These are phyloP conservation scores for Delphinella strobiligena DNA, from an alignment of 2,329 filamentous ascomycete genomes.

Conservation along the genomic window DNA sequence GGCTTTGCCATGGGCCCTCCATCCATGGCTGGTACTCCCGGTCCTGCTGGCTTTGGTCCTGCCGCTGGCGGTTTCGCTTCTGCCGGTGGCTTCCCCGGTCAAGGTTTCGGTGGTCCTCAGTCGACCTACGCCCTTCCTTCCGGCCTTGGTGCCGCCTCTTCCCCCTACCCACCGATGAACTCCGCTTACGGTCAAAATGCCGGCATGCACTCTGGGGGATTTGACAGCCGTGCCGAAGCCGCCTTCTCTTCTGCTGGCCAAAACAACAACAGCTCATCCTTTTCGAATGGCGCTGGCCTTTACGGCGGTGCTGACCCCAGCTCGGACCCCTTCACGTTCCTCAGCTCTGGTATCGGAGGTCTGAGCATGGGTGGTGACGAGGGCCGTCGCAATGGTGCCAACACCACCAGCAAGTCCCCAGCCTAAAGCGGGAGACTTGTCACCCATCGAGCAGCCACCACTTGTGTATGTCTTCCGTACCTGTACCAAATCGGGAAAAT, in stretches of 20 bases:
- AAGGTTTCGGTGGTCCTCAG: slow-evolving; percentile 78
- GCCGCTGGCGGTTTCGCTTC: slow-evolving; percentile 48
- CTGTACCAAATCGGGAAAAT: not conserved
- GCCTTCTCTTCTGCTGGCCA: slow-evolving; percentile 70
- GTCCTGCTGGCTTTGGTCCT: slow-evolving; percentile 63
- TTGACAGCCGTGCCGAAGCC: slow-evolving; percentile 88
- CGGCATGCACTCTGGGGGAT: slow-evolving; percentile 71
- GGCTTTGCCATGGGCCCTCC: slow-evolving; percentile 76
- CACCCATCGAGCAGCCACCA: not conserved
- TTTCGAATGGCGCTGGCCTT: slow-evolving; percentile 50
- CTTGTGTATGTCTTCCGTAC: not conserved
- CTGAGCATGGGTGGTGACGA: slow-evolving; percentile 54
- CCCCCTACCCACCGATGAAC: slow-evolving; percentile 70
- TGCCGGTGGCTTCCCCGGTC: slow-evolving; percentile 43
- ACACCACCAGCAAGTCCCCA: slow-evolving; percentile 11
- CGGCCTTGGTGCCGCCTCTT: slow-evolving; percentile 66
- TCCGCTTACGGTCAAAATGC: slow-evolving; percentile 68
- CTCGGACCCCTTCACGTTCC: slow-evolving; percentile 68
- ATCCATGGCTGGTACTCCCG: slow-evolving; percentile 64
- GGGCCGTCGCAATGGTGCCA: slow-evolving; percentile 28
- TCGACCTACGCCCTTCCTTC: slow-evolving; percentile 85
- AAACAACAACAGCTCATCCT: slow-evolving; percentile 29
- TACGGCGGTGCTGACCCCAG: slow-evolving; percentile 38
- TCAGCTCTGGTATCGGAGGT: slow-evolving; percentile 60
- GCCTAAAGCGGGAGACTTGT: slow-evolving; percentile 1